Evolutionary conservation across 768 basidiomycete genomes (phyloP).

Genomic region (Cubamyces lactineus): DNA sequence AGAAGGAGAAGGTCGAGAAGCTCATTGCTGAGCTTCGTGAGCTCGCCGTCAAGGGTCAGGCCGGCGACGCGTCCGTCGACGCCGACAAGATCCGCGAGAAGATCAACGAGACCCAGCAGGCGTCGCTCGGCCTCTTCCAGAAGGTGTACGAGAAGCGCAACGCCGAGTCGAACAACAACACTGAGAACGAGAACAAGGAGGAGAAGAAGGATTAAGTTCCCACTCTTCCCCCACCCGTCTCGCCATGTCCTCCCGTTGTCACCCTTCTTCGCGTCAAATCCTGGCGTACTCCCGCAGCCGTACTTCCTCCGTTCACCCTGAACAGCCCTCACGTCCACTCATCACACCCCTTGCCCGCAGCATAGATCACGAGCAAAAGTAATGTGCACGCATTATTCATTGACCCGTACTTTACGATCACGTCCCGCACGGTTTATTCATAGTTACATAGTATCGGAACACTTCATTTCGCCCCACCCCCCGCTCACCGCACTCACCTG

Average conservation of each 20-base stretch:
- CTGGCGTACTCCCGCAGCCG: not conserved
- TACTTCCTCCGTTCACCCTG: not conserved
- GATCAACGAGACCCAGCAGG: slow-evolving; percentile 92
- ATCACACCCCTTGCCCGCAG: slow-evolving; percentile 7
- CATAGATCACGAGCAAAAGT: slow-evolving; percentile 27
- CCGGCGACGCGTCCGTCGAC: slow-evolving; percentile 77
- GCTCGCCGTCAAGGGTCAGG: slow-evolving; percentile 86
- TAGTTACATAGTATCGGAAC: slow-evolving; percentile 8
- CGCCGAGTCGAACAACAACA: slow-evolving; percentile 52
- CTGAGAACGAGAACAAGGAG: slow-evolving; percentile 43
- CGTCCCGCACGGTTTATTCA: slow-evolving; percentile 21
- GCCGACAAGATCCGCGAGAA: slow-evolving; percentile 90
- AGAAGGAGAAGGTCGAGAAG: slow-evolving; percentile 93
- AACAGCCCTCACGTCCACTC: not conserved
- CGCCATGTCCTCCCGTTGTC: not conserved
- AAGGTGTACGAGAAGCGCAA: slow-evolving; percentile 95
- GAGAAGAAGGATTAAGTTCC: slow-evolving; percentile 84
- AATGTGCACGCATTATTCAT: slow-evolving; percentile 20
- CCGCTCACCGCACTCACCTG: slow-evolving; percentile 16
- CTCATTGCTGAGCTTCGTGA: slow-evolving; percentile 88
- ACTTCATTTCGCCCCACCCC: slow-evolving; percentile 9
- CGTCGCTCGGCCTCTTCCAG: slow-evolving; percentile 96
- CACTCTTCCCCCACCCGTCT: slow-evolving; percentile 14
- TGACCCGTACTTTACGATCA: slow-evolving; percentile 23
- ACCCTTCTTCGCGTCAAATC: not conserved